Base-by-base conservation (phyloP, 2,329 filamentous ascomycete genomes). In the Pyrenophora tritici-repentis region DNA sequence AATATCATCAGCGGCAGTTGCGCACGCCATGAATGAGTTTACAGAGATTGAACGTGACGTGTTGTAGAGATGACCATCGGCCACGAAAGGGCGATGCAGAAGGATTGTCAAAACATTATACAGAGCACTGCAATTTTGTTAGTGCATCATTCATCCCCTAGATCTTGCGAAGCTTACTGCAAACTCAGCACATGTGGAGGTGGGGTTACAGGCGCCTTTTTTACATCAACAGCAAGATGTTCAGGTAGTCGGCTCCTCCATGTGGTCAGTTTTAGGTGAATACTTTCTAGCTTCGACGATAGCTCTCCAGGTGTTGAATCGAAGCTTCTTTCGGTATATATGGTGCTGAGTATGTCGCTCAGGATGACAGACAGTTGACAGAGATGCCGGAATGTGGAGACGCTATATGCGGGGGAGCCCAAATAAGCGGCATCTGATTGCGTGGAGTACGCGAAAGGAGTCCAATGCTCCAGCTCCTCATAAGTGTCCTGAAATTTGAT, bases 401-500 rank as follows among this genome's bases (percentile, higher is more conserved):
- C 67, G 47, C 70, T 75, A 45, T 79, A 77, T 4, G 73, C 69
- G 2, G 78, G 76, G 0, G 55, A 64, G 9, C 62, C 62, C 65
- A 71, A 3, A 70, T 72, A 22, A 67, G 51, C 43, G 73, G 74
- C 35, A 14, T 54, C 59, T 35, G 53, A 18, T 42, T 56, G 38
- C 50, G 56, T 46, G 53, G 42, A 47, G 54, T 68, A 66, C 70
- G 78, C 62, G 52, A 80, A 79, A 0, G 78, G 78, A n/a, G 71
- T 67, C 76, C 77, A 84, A 17, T 75, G 69, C 45, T 84, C 81
- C 0, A 81, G 68, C 55, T 84, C 82, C 24, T 84, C 82, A 26
- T 75, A 83, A 0, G 73, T 73, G 42, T 83, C 80, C 1, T 76
- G 66, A 18, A 81, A 80, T 5, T 73, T 69, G 14, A 81, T 75